phyloP scores from a whole-genome alignment of 1,139 yeast species.

The Protomyces lactucae-debilis region DNA sequence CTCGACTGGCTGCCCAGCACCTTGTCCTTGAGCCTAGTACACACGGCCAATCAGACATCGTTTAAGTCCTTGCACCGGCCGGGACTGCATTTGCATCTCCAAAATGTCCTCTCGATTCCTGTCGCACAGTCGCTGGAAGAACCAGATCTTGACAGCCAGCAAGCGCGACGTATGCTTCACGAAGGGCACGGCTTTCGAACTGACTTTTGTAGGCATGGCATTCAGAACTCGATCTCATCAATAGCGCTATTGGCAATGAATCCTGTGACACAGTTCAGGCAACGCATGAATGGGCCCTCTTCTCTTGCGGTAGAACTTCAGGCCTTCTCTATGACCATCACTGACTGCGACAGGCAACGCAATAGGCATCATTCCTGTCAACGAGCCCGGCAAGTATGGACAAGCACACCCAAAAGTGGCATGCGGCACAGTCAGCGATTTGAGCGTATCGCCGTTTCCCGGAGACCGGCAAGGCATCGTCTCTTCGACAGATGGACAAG shows the following conservation, averaged over 20 bases:
- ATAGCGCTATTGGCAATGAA: constrained; percentile 17
- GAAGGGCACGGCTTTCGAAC: neutral
- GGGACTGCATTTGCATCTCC: too few species aligned
- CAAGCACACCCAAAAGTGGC: constrained; percentile 9
- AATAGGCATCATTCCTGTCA: constrained; percentile 12
- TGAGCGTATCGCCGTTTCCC: constrained; percentile 13
- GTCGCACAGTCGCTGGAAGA: constrained; percentile 3
- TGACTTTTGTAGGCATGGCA: constrained; percentile 1
- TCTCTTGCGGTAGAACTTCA: constrained; percentile 8
- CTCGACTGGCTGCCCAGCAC: too few species aligned
- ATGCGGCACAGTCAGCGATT: constrained; percentile 21
- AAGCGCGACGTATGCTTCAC: constrained; percentile 3
- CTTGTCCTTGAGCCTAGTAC: too few species aligned
- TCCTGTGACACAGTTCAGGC: constrained; percentile 17
- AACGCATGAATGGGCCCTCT: constrained; percentile 5
- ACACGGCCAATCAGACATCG: too few species aligned
- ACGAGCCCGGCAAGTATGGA: constrained; percentile 19
- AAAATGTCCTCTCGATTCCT: neutral
- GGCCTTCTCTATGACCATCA: neutral
- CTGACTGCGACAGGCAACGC: neutral
- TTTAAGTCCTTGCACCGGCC: too few species aligned
- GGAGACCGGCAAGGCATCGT: constrained; percentile 9
- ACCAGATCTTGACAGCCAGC: constrained; percentile 20
- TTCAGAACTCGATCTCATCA: constrained; percentile 15
- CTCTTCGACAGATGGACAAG: constrained; percentile 14